Base-by-base conservation (phyloP, 805 yeast species). In the Cyberlindnera bimundalis region DNA sequence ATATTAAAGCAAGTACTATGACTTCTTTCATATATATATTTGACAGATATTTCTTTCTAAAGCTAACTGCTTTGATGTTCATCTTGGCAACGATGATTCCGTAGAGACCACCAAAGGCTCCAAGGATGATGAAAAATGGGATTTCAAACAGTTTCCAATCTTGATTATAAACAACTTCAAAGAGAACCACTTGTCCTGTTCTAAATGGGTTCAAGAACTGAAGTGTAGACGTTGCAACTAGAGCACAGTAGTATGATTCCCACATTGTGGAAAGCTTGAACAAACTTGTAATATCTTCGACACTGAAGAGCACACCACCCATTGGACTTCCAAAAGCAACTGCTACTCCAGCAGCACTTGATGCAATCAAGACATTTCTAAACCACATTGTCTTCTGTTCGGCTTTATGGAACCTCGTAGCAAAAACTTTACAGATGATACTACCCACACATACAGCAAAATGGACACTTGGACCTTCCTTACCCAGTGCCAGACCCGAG, bases 381-480 rank as follows among this genome's bases (percentile, higher is more conserved):
- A 46, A 48, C 29, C 57, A 46, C 28, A 42, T 15, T 19, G 43
- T 33, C 38, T 39, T 43, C 30, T 42, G 51, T 10, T 38, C 46
- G 11, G 40, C 37, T 14, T 23, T 37, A 21, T 40, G 33, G 26
- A 45, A 36, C 10, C 42, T 41, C 31, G 46, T 45, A 6, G 56
- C 54, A 28, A 55, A 55, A 6, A 57, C 23, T 38, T 53, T 56
- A 11, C 57, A 50, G 1, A 47, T 64, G 56, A 36, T 46, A 59
- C 65, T 39, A 0, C 97, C 99, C n/a, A 84, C 91, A 60, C 98
- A 90, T 0, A 90, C 95, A 0, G 99, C 97, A 62, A 91, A 93
- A 63, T 93, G 99, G 11, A 93, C 99, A 53, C 91, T 80, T 2
- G 99, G 99, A 0, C 99, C 99, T 59, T 93, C 99, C 63, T 93